Evolutionary conservation across 2,329 filamentous ascomycete genomes (phyloP), one percentile per base, ranked within the genome.

Genomic region (Fusarium proliferatum): DNA sequence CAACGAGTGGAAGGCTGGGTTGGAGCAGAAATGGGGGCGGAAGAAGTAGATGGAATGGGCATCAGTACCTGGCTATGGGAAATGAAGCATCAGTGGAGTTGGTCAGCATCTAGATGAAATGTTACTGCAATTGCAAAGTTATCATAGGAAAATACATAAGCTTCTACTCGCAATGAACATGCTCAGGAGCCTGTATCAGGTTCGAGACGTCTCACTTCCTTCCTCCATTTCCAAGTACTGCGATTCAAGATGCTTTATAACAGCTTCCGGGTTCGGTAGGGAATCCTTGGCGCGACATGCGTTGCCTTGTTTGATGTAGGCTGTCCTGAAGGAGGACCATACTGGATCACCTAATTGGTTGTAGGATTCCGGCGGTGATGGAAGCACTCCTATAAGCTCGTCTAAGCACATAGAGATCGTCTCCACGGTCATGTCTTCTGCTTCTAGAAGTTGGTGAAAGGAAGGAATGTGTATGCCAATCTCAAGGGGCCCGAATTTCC

Each of bases 1-100:
- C 61, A 74, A 64, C 0, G 80, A 82, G 49, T 85, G 83, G 83
- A 82, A 83, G 71, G 73, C 75, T 43, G 72, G 59, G 26, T 52
- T 85, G 45, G 75, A 79, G 66, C 70, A 77, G 68, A 78, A 65
- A 34, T 84, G 82, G 82, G 66, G 61, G 15, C 52, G 67, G 8
- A 19, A 52, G 19, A 53, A 43, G 38, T 60, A 46, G 26, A 49
- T 57, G 17, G 19, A 30, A 21, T 43, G 26, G 2, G 28, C 33
- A 12, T 28, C n/a, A 28, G 17, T 11, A n/a, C 16, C 19, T 21
- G 39, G 28, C 34, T 61, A 70, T 61, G n/a, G 39, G 64, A n/a
- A 46, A 66, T 55, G 53, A 66, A 67, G 62, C 57, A 60, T 64
- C 4, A 48, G 21, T 30, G 52, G 63, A 71, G 67, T 71, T 71